A percentile compares a stretch with the other conserved stretches of the same genome.
These are phyloP conservation scores for Nakazawaea pomicola DNA, from an alignment of 805 yeast species.

Conservation along the genomic window DNA sequence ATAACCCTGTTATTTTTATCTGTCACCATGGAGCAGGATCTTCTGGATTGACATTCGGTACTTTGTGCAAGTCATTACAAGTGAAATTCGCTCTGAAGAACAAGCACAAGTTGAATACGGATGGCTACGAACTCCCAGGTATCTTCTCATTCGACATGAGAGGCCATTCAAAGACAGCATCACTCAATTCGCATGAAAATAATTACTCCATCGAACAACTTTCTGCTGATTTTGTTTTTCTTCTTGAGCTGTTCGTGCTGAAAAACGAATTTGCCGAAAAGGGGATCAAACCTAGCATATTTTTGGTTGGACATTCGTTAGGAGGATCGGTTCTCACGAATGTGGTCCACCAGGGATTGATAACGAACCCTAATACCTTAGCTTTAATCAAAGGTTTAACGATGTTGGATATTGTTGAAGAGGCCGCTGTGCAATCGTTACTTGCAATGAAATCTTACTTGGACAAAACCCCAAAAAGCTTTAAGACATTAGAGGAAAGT, in stretches of 20 bases:
- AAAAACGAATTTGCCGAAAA: conserved; percentile 13
- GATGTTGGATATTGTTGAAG: conserved; percentile 91
- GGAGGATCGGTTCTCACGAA: conserved; percentile 84
- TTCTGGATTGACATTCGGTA: conserved; percentile 70
- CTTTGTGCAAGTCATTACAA: conserved; percentile 40
- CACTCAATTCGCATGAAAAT: conserved; percentile 20
- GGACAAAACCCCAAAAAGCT: conserved; percentile 55
- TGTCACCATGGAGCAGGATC: conserved; percentile 97
- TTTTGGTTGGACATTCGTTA: conserved; percentile 82
- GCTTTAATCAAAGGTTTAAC: conserved; percentile 56
- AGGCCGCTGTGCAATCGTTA: conserved; percentile 74
- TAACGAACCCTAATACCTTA: conserved; percentile 16
- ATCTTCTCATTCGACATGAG: conserved; percentile 72
- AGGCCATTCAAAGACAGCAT: conserved; percentile 68
- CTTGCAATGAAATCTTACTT: conserved; percentile 64
- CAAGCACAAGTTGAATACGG: conserved; percentile 15
- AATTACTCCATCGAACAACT: conserved; percentile 47
- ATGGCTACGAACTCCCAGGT: conserved; percentile 44
- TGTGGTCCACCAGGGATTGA: conserved; percentile 27
- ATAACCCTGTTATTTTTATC: conserved; percentile 53
- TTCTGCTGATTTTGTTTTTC: conserved; percentile 48
- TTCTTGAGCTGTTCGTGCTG: conserved; percentile 38
- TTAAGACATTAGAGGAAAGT: conserved; percentile 50
- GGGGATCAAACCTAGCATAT: conserved; percentile 32
- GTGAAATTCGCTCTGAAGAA: conserved; percentile 25